Base-by-base conservation (phyloP, 2,329 filamentous ascomycete genomes). In the Talaromyces sp. region DNA sequence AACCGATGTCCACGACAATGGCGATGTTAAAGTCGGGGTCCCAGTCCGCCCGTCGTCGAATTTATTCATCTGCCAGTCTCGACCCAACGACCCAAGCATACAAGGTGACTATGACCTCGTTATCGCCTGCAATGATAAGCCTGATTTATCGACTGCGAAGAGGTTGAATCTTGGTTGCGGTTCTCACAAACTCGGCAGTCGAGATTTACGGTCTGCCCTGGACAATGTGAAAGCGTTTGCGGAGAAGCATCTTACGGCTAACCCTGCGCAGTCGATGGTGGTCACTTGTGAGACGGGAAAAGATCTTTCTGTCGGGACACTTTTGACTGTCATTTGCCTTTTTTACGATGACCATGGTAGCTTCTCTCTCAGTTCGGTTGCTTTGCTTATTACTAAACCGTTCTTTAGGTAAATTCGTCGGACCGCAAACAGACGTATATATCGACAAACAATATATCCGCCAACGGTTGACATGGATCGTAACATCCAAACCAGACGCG, bases 391-490 rank as follows among this genome's bases (percentile, higher is more conserved):
- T n/a, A 63, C 68, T 74, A 62, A 70, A 54, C 47, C 31, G 5
- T 7, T 10, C 53, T 45, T 53, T 65, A 80, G 76, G 77, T 19
- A 67, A 73, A 31, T 78, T 75, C 58, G 70, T 69, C 68, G 68
- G 68, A 36, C 70, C 69, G 36, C 70, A 72, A 43, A 68, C 59
- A 61, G 72, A 72, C 54, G 70, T 69, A 36, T 59, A 66, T 10
- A 81, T 94, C 58, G 89, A 88, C 74, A 98, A 99, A 78, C 82
- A 84, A 8, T 82, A 90, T 59, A 93, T 98, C 74, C 89, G 91
- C 70, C 86, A 88, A 70, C 85, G 89, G 61, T 82, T 98, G 36
- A 89, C 90, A n/a, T 90, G 89, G 82, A 91, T 98, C 70, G 91
- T 94, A 77, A 89, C 88, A 5, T 87, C 86, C 0, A 89, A 90